Conservation (phyloP, 2,329 filamentous ascomycete genomes). For the Fusarium sp. region DNA sequence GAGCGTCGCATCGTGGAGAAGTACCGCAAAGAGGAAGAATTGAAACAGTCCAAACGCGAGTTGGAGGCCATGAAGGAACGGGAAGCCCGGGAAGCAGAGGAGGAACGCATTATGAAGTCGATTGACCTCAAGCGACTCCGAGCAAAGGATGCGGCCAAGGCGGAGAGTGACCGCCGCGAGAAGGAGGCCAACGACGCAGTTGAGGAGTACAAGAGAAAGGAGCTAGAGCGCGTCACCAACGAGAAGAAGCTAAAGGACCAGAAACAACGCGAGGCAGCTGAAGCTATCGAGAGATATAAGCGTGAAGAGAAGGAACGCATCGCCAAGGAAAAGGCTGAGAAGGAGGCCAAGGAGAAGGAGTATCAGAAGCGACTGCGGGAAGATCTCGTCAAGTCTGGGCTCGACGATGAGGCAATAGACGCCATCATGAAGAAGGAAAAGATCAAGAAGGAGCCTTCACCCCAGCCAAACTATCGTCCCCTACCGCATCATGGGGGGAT, state of each 20-base stretch:
- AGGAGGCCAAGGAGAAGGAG: constrained; percentile 54
- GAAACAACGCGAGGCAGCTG: constrained; percentile 61
- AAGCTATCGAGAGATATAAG: constrained; percentile 63
- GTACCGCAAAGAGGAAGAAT: constrained; percentile 55
- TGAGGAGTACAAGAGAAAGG: constrained; percentile 61
- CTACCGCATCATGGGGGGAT: constrained; percentile 15
- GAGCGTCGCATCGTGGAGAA: constrained; percentile 52
- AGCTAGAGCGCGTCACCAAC: constrained; percentile 56
- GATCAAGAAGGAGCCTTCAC: constrained; percentile 46
- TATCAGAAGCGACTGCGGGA: constrained; percentile 67
- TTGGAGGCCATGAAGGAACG: constrained; percentile 58
- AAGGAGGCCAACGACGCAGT: constrained; percentile 62
- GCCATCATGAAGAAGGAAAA: constrained; percentile 69
- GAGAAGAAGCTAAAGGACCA: constrained; percentile 60
- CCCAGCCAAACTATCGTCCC: constrained; percentile 18
- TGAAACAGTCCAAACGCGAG: constrained; percentile 60
- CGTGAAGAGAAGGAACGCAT: constrained; percentile 56
- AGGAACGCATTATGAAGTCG: constrained; percentile 63
- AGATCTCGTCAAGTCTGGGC: constrained; percentile 66
- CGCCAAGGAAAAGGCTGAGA: constrained; percentile 59
- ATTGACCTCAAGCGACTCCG: constrained; percentile 62
- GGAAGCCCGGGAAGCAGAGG: constrained; percentile 59
- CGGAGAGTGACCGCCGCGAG: constrained; percentile 50
- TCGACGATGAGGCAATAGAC: constrained; percentile 68
- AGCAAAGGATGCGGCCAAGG: constrained; percentile 52